phyloP scores from a whole-genome alignment of 805 yeast species.

The Saturnispora bothae region DNA sequence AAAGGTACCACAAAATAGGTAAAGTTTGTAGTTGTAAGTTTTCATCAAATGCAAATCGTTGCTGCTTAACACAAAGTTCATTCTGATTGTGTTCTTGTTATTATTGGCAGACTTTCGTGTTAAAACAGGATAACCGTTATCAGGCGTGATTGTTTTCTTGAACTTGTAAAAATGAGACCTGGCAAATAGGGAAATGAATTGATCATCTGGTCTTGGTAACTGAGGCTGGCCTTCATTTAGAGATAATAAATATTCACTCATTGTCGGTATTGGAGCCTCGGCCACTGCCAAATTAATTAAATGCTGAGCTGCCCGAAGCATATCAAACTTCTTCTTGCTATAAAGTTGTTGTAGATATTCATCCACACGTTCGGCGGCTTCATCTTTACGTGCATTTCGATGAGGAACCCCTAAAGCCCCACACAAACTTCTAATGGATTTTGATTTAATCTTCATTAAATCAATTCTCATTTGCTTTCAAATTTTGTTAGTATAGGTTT shows the following conservation, averaged over 20 bases:
- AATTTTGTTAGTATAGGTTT: background rate
- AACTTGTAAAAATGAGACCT: constrained; percentile 48
- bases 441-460: background rate
- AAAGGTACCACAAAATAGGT: constrained; percentile 44
- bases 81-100: constrained; percentile 22
- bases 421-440: background rate
- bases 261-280: background rate
- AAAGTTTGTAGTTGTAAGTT: constrained; percentile 30
- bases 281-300: background rate
- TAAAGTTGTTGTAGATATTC: background rate
- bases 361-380: background rate
- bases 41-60: constrained; percentile 33
- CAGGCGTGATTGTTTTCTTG: constrained; percentile 33
- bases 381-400: background rate
- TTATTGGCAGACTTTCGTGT: background rate
- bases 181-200: constrained; percentile 31
- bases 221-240: background rate
- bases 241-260: background rate
- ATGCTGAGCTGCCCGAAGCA: background rate
- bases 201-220: constrained; percentile 14
- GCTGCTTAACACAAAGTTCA: constrained; percentile 33
- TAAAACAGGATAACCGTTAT: constrained; percentile 22
- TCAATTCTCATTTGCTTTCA: background rate
- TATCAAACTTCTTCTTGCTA: background rate
- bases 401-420: background rate